Evolutionary conservation across 176 grass and related monocot genomes (phyloP).

Genomic region (Aegilops tauschii): DNA sequence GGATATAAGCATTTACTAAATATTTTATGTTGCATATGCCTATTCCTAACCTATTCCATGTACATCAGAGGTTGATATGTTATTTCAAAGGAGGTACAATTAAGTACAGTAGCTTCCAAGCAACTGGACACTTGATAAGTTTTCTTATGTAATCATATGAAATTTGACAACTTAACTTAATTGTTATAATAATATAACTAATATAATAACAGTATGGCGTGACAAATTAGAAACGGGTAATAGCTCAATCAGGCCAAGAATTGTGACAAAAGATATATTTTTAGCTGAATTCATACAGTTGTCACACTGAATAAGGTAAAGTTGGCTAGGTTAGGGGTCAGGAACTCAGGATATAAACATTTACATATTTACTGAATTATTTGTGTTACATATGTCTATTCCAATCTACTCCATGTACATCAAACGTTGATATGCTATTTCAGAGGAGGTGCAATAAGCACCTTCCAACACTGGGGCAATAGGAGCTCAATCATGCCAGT

Average conservation of each 20-base stretch:
- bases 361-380: not conserved
- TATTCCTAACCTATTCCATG: not conserved
- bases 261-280: conserved; percentile 1
- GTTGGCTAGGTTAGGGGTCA: not conserved
- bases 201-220: not conserved
- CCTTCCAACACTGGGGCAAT: not conserved
- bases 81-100: not conserved
- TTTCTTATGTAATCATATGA: not conserved
- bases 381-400: not conserved
- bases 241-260: not conserved
- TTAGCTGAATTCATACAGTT: not conserved
- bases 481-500: not conserved
- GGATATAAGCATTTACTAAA: not conserved
- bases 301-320: too few species aligned
- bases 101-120: not conserved
- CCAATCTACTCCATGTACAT: not conserved
- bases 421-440: not conserved
- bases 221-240: not conserved
- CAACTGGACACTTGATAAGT: not conserved
- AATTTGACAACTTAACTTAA: not conserved
- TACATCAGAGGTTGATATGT: not conserved
- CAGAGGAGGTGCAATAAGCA: not conserved
- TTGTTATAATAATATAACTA: not conserved
- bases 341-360: too few species aligned
- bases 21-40: not conserved